A percentile compares a stretch with the other conserved stretches of the same genome.
phyloP scores from a whole-genome alignment of 208 protist genomes.

The Trypanosomatidae sp. region DNA sequence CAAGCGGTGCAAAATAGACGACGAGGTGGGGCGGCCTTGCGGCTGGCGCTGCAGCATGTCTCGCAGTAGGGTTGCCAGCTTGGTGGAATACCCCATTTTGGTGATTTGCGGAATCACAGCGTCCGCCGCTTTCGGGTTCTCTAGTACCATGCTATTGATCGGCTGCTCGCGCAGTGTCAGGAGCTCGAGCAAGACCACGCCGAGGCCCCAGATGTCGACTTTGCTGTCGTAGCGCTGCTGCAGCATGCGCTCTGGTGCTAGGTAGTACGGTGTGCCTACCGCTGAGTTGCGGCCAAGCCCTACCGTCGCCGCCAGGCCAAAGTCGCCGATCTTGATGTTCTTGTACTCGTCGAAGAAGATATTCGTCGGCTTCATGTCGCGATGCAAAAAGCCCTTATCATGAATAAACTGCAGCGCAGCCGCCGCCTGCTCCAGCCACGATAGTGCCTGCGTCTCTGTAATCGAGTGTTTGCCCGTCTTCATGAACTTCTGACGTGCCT shows the following conservation, averaged over 20 bases:
- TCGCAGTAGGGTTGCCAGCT: conserved; percentile 54
- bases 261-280: conserved; percentile 91
- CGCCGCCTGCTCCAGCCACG: conserved; percentile 81
- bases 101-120: conserved; percentile 55
- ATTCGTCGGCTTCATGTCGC: conserved; percentile 92
- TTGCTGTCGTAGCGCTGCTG: conserved; percentile 82
- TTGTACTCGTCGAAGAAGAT: conserved; percentile 84
- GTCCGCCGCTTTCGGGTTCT: conserved; percentile 52
- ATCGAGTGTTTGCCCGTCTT: conserved; percentile 67
- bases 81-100: conserved; percentile 60
- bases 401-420: conserved; percentile 84
- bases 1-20: conserved; percentile 47
- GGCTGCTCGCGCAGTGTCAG: conserved; percentile 77
- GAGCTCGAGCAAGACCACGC: conserved; percentile 77
- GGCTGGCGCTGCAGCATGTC: conserved; percentile 80
- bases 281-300: conserved; percentile 60
- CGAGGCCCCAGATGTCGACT: conserved; percentile 88
- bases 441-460: conserved; percentile 54
- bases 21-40: conserved; percentile 53
- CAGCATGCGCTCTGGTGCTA: conserved; percentile 91
- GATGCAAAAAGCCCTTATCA: conserved; percentile 79
- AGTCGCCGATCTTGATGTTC: conserved; percentile 87
- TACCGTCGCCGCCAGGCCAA: conserved; percentile 80
- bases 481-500: conserved; percentile 69
- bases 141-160: conserved; percentile 81